Evolutionary conservation across 768 basidiomycete species (phyloP).

Genomic region (Boletales sp.): DNA sequence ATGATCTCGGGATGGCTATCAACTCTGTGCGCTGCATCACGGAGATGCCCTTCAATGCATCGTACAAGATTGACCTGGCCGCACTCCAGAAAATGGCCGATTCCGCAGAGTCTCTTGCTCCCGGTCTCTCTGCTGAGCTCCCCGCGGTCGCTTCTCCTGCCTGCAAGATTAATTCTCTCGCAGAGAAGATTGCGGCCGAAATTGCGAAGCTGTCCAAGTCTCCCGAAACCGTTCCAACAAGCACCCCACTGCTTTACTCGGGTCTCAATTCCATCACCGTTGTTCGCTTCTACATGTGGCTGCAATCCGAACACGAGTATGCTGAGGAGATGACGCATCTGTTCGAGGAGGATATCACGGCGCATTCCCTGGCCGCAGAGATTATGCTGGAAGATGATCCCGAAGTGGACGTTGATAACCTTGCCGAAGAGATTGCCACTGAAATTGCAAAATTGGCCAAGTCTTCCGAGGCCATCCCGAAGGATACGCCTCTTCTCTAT

Average conservation of each 20-base stretch:
- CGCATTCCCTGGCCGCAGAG: constrained; percentile 27
- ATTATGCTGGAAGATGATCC: constrained; percentile 19
- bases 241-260: constrained; percentile 30
- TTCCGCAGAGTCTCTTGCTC: constrained; percentile 8
- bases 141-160: neutral
- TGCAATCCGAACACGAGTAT: constrained; percentile 32
- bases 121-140: constrained; percentile 15
- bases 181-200: constrained; percentile 33
- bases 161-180: constrained; percentile 19
- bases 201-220: constrained; percentile 30
- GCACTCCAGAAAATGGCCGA: constrained; percentile 25
- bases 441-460: constrained; percentile 31
- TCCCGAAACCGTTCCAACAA: constrained; percentile 22
- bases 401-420: neutral
- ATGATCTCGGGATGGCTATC: constrained; percentile 22
- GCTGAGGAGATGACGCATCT: constrained; percentile 27
- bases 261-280: constrained; percentile 32
- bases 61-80: constrained; percentile 29
- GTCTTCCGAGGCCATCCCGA: constrained; percentile 25
- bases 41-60: constrained; percentile 30
- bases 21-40: constrained; percentile 21
- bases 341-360: constrained; percentile 30
- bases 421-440: constrained; percentile 31
- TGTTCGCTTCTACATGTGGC: constrained; percentile 30
- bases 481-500: constrained; percentile 32